Evolutionary conservation across 257 asterid species (phyloP), one percentile per base, ranked within the genome.

Genomic region (Solanum sitiens): DNA sequence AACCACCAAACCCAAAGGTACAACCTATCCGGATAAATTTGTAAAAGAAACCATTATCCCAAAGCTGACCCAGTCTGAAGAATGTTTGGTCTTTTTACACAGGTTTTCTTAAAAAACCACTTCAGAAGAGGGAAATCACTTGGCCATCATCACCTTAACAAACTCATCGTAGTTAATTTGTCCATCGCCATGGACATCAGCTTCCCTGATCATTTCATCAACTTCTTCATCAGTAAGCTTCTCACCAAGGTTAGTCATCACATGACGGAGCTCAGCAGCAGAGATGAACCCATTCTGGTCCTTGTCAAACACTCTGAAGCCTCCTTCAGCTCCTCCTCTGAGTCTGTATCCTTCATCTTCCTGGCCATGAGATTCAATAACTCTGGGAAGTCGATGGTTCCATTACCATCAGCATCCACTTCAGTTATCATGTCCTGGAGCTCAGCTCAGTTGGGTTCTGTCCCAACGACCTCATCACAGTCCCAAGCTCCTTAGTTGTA

Each of bases 231-330:
- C 95, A 4, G 94, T 93, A 23, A 93, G 93, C 94, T 93, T 93
- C 93, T 91, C 95, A 8, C 94, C 95, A 5, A 93, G 94, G 89
- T 92, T 93, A 16, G 94, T 92, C 95, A 93, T 93, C 87, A 93
- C 94, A 9, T 92, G 94, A 35, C 95, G 95, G 68, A 93, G 91
- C 91, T 93, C 95, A 27, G 95, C 95, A 50, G 94, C 94, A 16
- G 95, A 93, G 90, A 93, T 93, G 93, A 93, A 93, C 14, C 95
- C 95, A 11, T 92, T 93, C 83, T 92, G 94, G 72, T 93, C 95
- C 92, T 93, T 93, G 93, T 93, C 95, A 35, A 93, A 93, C 11
- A 93, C 95, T 50, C 95, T 93, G 91, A 93, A 93, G 95, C 94
- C 90, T 93, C 95, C 84, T 93, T 92, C 39, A 93, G 91, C 89